phyloP scores from a whole-genome alignment of 2,329 filamentous ascomycete genomes.

The Aspergillus caelatus region DNA sequence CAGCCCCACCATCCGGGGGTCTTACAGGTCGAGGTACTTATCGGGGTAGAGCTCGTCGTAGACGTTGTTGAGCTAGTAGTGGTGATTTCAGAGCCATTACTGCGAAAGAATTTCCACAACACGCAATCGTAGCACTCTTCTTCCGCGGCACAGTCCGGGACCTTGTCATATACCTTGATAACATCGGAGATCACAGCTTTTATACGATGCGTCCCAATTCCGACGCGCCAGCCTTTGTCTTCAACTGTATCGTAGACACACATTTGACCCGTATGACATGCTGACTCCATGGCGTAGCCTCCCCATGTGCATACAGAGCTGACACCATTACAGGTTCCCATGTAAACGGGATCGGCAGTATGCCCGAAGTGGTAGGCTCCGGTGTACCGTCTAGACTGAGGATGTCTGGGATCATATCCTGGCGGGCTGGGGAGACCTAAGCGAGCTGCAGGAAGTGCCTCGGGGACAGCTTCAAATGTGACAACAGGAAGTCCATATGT shows the following conservation, averaged over 20 bases:
- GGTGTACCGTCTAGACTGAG: conserved; percentile 72
- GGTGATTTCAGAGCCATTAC: conserved; percentile 78
- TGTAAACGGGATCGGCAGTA: conserved; percentile 91
- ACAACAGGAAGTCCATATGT: conserved; percentile 91
- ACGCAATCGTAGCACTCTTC: conserved; percentile 85
- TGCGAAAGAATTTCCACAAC: conserved; percentile 93
- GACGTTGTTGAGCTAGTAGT: conserved; percentile 61
- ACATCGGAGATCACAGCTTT: conserved; percentile 85
- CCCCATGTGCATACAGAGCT: conserved; percentile 87
- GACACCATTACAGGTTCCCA: conserved; percentile 89
- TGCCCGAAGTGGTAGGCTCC: conserved; percentile 91
- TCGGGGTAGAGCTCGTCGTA: conserved; percentile 47
- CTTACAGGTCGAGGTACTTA: conserved; percentile 81
- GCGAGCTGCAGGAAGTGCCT: conserved; percentile 81
- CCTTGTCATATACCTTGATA: conserved; percentile 76
- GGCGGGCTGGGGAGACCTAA: conserved; percentile 86
- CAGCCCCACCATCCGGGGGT: conserved; percentile 90
- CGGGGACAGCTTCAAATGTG: conserved; percentile 90
- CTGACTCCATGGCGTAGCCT: conserved; percentile 89
- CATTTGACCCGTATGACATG: conserved; percentile 86
- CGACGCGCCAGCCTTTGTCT: conserved; percentile 90
- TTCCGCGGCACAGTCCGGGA: conserved; percentile 75
- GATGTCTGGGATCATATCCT: conserved; percentile 69
- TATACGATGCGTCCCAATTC: conserved; percentile 89
- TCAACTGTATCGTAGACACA: conserved; percentile 92